A percentile compares a stretch with the other conserved stretches of the same genome.
Evolutionary conservation across 768 basidiomycete species (phyloP).

Genomic region (Lactarius psammicola): DNA sequence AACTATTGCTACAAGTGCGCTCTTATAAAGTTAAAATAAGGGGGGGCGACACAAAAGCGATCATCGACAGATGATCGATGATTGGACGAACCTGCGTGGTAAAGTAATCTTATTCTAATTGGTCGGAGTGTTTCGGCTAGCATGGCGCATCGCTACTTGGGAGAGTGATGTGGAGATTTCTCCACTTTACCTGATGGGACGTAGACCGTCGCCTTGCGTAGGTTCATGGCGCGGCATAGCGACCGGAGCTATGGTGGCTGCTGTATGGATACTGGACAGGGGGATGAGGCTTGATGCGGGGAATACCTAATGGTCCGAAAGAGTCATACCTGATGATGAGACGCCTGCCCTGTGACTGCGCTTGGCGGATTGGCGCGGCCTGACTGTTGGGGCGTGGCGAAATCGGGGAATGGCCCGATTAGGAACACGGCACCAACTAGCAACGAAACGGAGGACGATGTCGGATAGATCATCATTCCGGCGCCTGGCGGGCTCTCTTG

Average conservation of each 20-base stretch:
- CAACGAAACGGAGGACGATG: conserved; percentile 20
- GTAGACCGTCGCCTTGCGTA: background rate
- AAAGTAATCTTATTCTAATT: background rate
- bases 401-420: conserved; percentile 50
- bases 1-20: conserved; percentile 21
- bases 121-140: background rate
- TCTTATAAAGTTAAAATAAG: background rate
- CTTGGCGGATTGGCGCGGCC: conserved; percentile 7
- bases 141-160: background rate
- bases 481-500: conserved; percentile 24
- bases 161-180: background rate
- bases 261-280: conserved; percentile 20
- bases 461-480: conserved; percentile 29
- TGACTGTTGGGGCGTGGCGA: conserved; percentile 32
- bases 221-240: conserved; percentile 17
- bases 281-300: background rate
- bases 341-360: conserved; percentile 48
- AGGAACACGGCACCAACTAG: conserved; percentile 27
- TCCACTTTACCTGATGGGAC: background rate
- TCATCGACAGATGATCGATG: background rate
- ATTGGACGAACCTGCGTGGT: background rate
- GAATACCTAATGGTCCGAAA: background rate
- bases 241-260: conserved; percentile 17
- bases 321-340: conserved; percentile 23
- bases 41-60: conserved; percentile 2